A percentile compares a stretch with the other conserved stretches of the same genome.
These are phyloP conservation scores for Micromonas pusilla DNA, from an alignment of 139 green algal species.

Conservation along the genomic window DNA sequence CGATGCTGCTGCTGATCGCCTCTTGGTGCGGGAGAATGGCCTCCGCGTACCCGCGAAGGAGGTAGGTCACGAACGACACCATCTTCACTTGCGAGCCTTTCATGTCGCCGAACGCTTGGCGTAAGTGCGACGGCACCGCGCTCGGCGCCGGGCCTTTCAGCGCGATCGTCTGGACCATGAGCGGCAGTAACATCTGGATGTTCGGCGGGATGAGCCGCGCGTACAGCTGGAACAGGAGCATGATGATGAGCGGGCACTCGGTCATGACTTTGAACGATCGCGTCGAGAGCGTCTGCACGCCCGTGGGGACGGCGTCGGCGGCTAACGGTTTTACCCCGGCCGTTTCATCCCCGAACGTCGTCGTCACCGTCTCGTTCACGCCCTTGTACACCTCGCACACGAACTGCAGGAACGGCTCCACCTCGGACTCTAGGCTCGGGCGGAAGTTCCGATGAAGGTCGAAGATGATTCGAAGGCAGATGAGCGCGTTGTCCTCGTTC, in stretches of 20 bases:
- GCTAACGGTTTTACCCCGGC: slow-evolving; percentile 13
- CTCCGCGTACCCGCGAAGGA: slow-evolving; percentile 37
- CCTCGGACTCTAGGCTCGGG: slow-evolving; percentile 51
- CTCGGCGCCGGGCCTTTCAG: slow-evolving; percentile 27
- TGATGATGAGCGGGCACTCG: slow-evolving; percentile 74
- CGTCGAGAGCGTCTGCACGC: slow-evolving; percentile 10
- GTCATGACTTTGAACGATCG: slow-evolving; percentile 78
- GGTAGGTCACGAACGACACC: slow-evolving; percentile 48
- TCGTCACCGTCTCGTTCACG: slow-evolving; percentile 38
- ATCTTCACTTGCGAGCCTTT: slow-evolving; percentile 56
- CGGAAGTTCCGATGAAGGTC: slow-evolving; percentile 84
- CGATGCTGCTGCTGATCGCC: slow-evolving; percentile 40
- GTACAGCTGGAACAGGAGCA: slow-evolving; percentile 77
- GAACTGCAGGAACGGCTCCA: slow-evolving; percentile 68
- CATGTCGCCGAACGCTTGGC: slow-evolving; percentile 53
- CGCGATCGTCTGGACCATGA: slow-evolving; percentile 52
- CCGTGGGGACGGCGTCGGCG: not conserved
- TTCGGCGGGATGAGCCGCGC: slow-evolving; percentile 36
- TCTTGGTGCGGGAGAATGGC: slow-evolving; percentile 43
- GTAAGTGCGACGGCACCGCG: slow-evolving; percentile 26
- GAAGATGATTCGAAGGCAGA: slow-evolving; percentile 68
- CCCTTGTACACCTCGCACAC: slow-evolving; percentile 49
- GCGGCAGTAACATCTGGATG: slow-evolving; percentile 46
- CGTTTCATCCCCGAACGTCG: slow-evolving; percentile 38
- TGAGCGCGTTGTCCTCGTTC: slow-evolving; percentile 81